Evolutionary conservation across 805 yeast genomes (phyloP).

Genomic region (Metschnikowia gelsemii): DNA sequence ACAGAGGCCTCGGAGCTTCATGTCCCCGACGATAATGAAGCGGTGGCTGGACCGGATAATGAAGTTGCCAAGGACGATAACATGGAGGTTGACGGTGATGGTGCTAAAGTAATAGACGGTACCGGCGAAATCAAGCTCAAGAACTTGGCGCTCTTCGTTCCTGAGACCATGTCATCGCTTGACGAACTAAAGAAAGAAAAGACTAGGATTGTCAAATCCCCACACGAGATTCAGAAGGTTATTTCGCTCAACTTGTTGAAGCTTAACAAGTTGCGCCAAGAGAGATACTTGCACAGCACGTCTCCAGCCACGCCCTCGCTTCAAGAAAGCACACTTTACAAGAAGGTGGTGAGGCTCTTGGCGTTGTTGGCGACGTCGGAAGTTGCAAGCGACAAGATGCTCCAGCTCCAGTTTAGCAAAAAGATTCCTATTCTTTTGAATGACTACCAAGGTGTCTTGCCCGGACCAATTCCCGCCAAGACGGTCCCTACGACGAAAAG

Average conservation of each 20-base stretch:
- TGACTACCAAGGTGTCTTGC: constrained; percentile 77
- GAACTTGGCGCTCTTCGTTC: constrained; percentile 37
- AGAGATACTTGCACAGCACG: constrained; percentile 34
- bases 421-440: constrained; percentile 68
- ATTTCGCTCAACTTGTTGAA: constrained; percentile 34
- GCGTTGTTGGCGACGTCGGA: constrained; percentile 33
- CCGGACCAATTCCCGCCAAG: constrained; percentile 47
- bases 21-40: neutral
- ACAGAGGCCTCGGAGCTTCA: constrained; percentile 9
- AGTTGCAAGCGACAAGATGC: constrained; percentile 25
- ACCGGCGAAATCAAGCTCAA: constrained; percentile 27
- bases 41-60: neutral
- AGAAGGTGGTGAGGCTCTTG: constrained; percentile 30
- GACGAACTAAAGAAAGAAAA: constrained; percentile 28
- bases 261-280: constrained; percentile 42
- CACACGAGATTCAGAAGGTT: constrained; percentile 33
- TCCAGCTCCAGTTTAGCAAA: constrained; percentile 34
- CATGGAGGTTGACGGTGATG: constrained; percentile 3
- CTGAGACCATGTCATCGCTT: constrained; percentile 28
- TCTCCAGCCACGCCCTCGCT: constrained; percentile 27
- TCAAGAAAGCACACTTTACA: constrained; percentile 30
- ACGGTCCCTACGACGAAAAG: constrained; percentile 19
- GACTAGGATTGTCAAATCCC: constrained; percentile 25
- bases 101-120: neutral
- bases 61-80: constrained; percentile 1